These are phyloP conservation scores for Trypanosoma scelopori DNA, from an alignment of 208 protist species.

Conservation along the genomic window DNA sequence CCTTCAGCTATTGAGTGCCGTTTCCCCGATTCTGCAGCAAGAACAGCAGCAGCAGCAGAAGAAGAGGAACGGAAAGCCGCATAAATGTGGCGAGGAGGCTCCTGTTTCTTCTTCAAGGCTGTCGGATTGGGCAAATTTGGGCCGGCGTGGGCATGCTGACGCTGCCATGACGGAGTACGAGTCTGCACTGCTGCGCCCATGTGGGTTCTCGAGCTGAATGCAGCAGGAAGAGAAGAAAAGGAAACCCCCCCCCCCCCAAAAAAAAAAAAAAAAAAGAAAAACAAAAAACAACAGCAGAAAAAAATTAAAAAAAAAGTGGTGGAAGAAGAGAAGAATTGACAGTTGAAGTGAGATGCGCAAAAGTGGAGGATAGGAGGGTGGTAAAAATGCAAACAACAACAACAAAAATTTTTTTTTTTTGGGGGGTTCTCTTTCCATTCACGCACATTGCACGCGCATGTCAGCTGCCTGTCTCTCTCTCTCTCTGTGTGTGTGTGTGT, in stretches of 20 bases:
- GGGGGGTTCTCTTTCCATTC: no score
- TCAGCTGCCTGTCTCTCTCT: no score
- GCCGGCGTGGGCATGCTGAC: constrained; percentile 38
- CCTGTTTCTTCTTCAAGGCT: not conserved
- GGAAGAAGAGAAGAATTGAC: not conserved
- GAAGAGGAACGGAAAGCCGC: not conserved
- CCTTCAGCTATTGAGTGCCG: constrained; percentile 31
- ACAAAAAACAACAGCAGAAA: not conserved
- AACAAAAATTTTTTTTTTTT: no score
- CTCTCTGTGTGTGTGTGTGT: no score
- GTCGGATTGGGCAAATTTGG: constrained; percentile 49
- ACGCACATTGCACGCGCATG: no score
- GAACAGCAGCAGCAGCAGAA: constrained; percentile 5
- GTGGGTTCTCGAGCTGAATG: not conserved
- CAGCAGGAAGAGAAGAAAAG: not conserved
- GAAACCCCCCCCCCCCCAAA: no score
- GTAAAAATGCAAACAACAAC: no score
- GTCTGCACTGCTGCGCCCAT: constrained; percentile 35
- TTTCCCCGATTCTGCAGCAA: constrained; percentile 12
- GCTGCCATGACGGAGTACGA: constrained; percentile 57
- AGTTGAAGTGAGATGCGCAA: not conserved
- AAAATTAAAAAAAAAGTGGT: constrained; percentile 2
- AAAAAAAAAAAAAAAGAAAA: no score
- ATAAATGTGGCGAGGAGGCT: not conserved
- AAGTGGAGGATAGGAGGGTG: not conserved